Evolutionary conservation across 208 protist genomes (phyloP).

Genomic region (Wallacemonas sp.): DNA sequence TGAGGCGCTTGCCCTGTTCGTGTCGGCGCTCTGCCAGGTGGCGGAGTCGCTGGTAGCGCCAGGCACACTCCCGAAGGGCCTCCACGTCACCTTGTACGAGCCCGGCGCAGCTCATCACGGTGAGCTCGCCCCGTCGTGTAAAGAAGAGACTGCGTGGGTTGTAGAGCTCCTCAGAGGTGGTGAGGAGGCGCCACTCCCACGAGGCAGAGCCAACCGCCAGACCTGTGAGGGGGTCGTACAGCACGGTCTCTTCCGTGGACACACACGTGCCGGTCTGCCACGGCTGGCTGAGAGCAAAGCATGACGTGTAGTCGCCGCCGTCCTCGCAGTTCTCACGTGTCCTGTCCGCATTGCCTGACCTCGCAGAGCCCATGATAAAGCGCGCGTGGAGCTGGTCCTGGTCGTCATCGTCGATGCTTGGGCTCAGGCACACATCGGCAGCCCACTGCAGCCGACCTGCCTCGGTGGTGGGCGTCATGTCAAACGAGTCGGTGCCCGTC

Average conservation of each 20-base stretch:
- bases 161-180: slow-evolving; percentile 5
- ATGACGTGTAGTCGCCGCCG: neutral
- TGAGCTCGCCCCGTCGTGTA: neutral
- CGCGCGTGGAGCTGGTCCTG: too few species aligned
- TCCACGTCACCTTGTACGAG: slow-evolving; percentile 15
- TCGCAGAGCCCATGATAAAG: too few species aligned
- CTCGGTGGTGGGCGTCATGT: neutral
- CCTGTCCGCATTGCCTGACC: too few species aligned
- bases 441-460: neutral
- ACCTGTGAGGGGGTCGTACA: neutral
- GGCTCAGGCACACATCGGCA: neutral
- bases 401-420: neutral
- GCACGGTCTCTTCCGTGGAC: neutral
- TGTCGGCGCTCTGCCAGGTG: slow-evolving; percentile 1
- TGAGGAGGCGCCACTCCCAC: slow-evolving; percentile 11
- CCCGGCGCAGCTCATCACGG: neutral
- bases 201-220: neutral
- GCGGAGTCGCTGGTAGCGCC: slow-evolving; percentile 8
- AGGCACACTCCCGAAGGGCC: neutral
- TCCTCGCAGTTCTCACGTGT: too few species aligned
- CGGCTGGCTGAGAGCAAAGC: neutral
- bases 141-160: slow-evolving; percentile 12
- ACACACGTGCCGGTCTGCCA: neutral
- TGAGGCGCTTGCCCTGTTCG: neutral
- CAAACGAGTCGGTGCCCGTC: too few species aligned